Evolutionary conservation across 352 stramenopile genomes (phyloP).

Genomic region (Phytophthora tubulina): DNA sequence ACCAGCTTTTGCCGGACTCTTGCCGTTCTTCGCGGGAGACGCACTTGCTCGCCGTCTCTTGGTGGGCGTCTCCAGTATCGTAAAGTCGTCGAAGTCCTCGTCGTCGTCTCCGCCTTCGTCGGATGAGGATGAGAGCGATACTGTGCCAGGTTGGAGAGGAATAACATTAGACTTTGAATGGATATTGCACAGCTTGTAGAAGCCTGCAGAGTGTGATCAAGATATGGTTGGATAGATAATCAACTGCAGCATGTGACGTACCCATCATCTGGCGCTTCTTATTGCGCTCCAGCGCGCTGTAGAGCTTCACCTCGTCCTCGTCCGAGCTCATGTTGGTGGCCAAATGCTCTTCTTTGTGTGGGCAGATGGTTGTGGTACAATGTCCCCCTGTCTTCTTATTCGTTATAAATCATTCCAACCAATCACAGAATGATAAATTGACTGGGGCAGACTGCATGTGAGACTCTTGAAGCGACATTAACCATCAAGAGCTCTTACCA

Average conservation of each 20-base stretch:
- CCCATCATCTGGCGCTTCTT: conserved; percentile 73
- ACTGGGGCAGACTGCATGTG: conserved; percentile 26
- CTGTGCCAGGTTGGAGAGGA: conserved; percentile 19
- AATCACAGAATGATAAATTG: conserved; percentile 31
- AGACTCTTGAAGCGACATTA: conserved; percentile 27
- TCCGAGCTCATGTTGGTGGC: conserved; percentile 51
- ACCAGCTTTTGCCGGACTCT: conserved; percentile 35
- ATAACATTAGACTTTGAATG: conserved; percentile 3
- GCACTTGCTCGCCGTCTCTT: conserved; percentile 26
- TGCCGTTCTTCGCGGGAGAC: conserved; percentile 19
- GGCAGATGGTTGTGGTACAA: conserved; percentile 10
- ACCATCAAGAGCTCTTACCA: conserved; percentile 12
- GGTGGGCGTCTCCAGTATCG: conserved; percentile 28
- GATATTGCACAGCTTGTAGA: conserved; percentile 1
- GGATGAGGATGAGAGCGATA: conserved; percentile 58
- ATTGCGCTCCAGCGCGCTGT: conserved; percentile 74
- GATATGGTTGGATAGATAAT: background rate
- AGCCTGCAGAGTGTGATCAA: background rate
- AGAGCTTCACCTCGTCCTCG: conserved; percentile 73
- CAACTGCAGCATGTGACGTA: conserved; percentile 30
- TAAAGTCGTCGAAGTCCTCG: conserved; percentile 32
- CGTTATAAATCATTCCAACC: conserved; percentile 30
- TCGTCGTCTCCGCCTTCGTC: conserved; percentile 43
- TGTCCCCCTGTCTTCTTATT: conserved; percentile 21
- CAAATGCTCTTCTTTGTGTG: conserved; percentile 13